Percentiles rank a stretch among this genome's conserved stretches.
These are phyloP conservation scores for Exophiala calicioides DNA, from an alignment of 2,329 filamentous ascomycete species.

Conservation along the genomic window DNA sequence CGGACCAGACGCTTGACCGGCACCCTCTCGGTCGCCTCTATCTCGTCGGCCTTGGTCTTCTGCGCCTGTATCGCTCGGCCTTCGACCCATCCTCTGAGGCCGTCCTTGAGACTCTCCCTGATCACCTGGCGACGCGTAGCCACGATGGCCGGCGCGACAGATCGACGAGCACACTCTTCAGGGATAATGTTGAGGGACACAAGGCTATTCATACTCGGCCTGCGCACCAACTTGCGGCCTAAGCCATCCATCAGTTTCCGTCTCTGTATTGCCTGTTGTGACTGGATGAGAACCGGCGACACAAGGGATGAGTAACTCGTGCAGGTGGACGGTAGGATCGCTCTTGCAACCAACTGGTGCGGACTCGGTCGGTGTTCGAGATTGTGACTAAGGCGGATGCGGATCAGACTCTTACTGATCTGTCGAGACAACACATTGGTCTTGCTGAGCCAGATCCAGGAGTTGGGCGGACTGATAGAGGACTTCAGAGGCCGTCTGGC, in stretches of 20 bases:
- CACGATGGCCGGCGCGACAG: conserved; percentile 62
- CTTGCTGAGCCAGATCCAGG: conserved; percentile 67
- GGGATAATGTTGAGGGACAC: conserved; percentile 33
- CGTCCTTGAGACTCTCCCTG: conserved; percentile 67
- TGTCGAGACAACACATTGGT: conserved; percentile 66
- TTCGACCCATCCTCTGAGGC: conserved; percentile 64
- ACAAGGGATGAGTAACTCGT: conserved; percentile 33
- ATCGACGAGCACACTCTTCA: conserved; percentile 33
- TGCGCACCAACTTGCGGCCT: conserved; percentile 32
- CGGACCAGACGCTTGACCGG: conserved; percentile 29
- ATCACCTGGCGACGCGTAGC: conserved; percentile 64
- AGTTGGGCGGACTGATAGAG: conserved; percentile 61
- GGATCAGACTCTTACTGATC: conserved; percentile 64
- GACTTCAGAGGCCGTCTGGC: conserved; percentile 60
- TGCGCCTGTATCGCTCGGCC: conserved; percentile 36
- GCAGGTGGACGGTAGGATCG: conserved; percentile 67
- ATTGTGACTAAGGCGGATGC: conserved; percentile 65
- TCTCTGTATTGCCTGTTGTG: conserved; percentile 26
- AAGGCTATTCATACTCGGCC: conserved; percentile 36
- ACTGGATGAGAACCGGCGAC: conserved; percentile 30
- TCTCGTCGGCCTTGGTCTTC: conserved; percentile 36
- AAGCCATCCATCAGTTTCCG: conserved; percentile 28
- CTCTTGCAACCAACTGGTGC: conserved; percentile 61
- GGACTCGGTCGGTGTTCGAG: conserved; percentile 62
- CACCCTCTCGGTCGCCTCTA: conserved; percentile 37